Evolutionary conservation across 1,139 yeast genomes (phyloP).

Genomic region (Kazachstania sp.): DNA sequence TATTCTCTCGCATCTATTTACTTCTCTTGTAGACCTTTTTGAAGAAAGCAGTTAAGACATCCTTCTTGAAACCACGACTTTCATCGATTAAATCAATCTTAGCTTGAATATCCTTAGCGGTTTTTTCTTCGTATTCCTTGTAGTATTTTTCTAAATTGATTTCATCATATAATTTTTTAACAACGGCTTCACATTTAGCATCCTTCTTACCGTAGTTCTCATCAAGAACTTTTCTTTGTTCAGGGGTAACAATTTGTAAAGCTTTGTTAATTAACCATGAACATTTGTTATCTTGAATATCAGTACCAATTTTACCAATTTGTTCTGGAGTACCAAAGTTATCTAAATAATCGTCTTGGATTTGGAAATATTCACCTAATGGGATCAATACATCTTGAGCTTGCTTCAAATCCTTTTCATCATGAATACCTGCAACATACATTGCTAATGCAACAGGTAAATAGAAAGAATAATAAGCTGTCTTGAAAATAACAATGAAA

Average conservation of each 20-base stretch:
- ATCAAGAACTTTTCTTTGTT: constrained; percentile 76
- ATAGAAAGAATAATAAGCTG: constrained; percentile 96
- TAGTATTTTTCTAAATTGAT: constrained; percentile 65
- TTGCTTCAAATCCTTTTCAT: constrained; percentile 72
- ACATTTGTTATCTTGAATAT: constrained; percentile 96
- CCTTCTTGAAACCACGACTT: constrained; percentile 82
- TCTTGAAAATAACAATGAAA: constrained; percentile 90
- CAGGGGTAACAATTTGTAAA: constrained; percentile 64
- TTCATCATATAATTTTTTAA: constrained; percentile 68
- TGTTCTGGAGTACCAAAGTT: constrained; percentile 97
- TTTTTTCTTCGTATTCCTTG: constrained; percentile 70
- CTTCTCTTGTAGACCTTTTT: constrained; percentile 89
- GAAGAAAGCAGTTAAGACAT: constrained; percentile 75
- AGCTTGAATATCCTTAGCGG: constrained; percentile 54
- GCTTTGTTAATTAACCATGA: constrained; percentile 97
- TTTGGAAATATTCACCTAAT: constrained; percentile 96
- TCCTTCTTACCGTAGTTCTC: constrained; percentile 85
- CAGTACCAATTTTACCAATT: constrained; percentile 98
- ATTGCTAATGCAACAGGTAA: constrained; percentile 96
- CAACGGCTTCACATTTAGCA: constrained; percentile 53
- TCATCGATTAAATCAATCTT: constrained; percentile 73
- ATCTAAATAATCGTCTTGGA: constrained; percentile 95
- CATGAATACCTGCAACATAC: constrained; percentile 76
- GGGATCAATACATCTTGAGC: constrained; percentile 85
- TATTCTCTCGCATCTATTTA: constrained; percentile 40